Evolutionary conservation across 495 filamentous ascomycete genomes (phyloP).

Genomic region (Podospora bellae-mahoneyi): DNA sequence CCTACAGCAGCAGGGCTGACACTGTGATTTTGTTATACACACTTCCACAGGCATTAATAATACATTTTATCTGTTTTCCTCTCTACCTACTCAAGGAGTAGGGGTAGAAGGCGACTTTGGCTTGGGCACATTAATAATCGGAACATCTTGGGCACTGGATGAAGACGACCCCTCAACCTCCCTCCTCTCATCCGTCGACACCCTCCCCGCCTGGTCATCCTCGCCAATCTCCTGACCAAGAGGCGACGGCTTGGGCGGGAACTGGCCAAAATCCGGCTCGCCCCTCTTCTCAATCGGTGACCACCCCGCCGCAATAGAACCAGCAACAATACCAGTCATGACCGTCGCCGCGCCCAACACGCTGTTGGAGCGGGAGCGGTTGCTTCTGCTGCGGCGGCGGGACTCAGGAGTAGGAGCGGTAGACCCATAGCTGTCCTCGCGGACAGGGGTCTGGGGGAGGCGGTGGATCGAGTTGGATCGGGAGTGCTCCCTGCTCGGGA

Average conservation of each 20-base stretch:
- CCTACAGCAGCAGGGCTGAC: not conserved
- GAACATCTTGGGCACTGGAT: constrained; percentile 34
- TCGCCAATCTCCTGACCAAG: constrained; percentile 24
- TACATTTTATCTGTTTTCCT: not conserved
- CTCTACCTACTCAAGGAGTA: not conserved
- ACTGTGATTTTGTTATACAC: not conserved
- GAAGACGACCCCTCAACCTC: constrained; percentile 26
- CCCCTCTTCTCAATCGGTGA: constrained; percentile 67
- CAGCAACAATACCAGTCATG: constrained; percentile 84
- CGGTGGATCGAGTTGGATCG: constrained; percentile 59
- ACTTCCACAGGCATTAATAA: not conserved
- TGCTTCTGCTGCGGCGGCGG: constrained; percentile 60
- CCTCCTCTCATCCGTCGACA: constrained; percentile 39
- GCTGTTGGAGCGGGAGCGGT: constrained; percentile 82
- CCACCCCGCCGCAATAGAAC: constrained; percentile 79
- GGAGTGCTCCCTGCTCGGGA: constrained; percentile 57
- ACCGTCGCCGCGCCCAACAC: constrained; percentile 79
- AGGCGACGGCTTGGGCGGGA: constrained; percentile 18
- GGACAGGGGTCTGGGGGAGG: constrained; percentile 62
- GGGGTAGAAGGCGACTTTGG: constrained; percentile 25
- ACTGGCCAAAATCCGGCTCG: constrained; percentile 30
- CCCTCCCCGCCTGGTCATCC: constrained; percentile 10
- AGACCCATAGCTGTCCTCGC: constrained; percentile 53
- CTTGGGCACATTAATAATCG: constrained; percentile 41
- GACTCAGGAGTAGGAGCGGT: constrained; percentile 67